Conservation (phyloP, 805 yeast species). For the Suhomyces vadensis region DNA sequence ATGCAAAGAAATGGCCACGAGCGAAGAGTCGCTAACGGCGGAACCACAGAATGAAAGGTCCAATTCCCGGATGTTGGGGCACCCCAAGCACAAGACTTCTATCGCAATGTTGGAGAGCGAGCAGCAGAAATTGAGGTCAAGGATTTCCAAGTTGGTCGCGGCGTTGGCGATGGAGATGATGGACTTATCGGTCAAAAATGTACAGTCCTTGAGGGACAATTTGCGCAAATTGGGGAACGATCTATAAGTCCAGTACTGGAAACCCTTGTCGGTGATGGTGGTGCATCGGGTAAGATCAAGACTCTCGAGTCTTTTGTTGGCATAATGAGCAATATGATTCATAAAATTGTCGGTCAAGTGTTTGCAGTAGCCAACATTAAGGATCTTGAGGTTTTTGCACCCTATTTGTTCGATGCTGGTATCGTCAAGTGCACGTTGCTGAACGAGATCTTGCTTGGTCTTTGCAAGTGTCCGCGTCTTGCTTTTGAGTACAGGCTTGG, state of each 20-base stretch:
- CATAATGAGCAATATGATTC: constrained; percentile 60
- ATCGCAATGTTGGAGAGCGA: constrained; percentile 68
- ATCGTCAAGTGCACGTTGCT: not conserved
- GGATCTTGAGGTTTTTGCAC: constrained; percentile 54
- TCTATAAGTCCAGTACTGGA: constrained; percentile 60
- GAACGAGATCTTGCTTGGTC: constrained; percentile 7
- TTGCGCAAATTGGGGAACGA: constrained; percentile 54
- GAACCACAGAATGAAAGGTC: constrained; percentile 76
- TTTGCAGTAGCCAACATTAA: constrained; percentile 73
- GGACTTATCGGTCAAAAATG: constrained; percentile 67
- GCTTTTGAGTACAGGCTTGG: too few relatives aligned
- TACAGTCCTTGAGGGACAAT: constrained; percentile 67
- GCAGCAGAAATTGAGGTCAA: constrained; percentile 75
- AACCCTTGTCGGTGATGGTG: constrained; percentile 74
- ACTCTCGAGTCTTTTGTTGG: constrained; percentile 53
- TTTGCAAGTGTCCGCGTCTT: not conserved
- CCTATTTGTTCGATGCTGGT: constrained; percentile 40
- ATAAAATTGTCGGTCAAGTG: constrained; percentile 68
- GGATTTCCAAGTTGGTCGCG: constrained; percentile 54
- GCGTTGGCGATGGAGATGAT: constrained; percentile 61
- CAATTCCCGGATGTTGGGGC: constrained; percentile 52
- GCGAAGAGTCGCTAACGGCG: constrained; percentile 72
- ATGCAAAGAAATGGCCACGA: constrained; percentile 59
- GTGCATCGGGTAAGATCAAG: constrained; percentile 75
- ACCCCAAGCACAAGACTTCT: constrained; percentile 67